A percentile compares a stretch with the other conserved stretches of the same genome.
phyloP scores from a whole-genome alignment of 2,329 filamentous ascomycete genomes.

The Alternaria tenuissima region DNA sequence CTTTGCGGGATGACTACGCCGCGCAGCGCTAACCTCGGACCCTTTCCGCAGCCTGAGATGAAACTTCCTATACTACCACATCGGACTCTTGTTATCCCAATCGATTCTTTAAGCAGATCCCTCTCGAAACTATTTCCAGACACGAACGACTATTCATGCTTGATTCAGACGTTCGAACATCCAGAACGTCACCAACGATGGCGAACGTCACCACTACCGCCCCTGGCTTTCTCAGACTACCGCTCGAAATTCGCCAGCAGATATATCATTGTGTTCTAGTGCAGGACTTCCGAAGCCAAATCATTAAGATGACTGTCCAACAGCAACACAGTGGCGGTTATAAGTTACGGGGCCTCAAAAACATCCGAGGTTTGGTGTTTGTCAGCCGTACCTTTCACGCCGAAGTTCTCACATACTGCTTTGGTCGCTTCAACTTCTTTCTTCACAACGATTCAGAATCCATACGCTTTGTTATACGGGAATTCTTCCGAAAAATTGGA shows the following conservation, averaged over 20 bases:
- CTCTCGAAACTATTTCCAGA: too few relatives aligned
- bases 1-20: background rate
- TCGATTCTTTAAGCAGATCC: background rate
- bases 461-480: background rate
- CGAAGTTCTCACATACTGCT: conserved; percentile 6
- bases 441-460: background rate
- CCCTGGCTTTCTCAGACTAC: conserved; percentile 1
- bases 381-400: background rate
- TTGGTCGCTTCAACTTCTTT: background rate
- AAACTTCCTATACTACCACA: background rate
- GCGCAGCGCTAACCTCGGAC: background rate
- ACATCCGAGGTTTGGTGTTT: background rate
- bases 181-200: background rate
- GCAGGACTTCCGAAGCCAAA: background rate
- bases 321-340: too few relatives aligned
- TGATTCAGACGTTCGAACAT: background rate
- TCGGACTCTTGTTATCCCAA: background rate
- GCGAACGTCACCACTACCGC: background rate
- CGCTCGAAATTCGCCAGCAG: background rate
- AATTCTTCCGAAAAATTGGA: background rate
- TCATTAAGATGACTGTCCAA: background rate
- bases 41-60: background rate
- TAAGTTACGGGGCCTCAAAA: background rate
- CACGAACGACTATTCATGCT: background rate
- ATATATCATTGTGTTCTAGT: conserved; percentile 1